Conservation (phyloP, 768 basidiomycete genomes). For the Boletus edulis region DNA sequence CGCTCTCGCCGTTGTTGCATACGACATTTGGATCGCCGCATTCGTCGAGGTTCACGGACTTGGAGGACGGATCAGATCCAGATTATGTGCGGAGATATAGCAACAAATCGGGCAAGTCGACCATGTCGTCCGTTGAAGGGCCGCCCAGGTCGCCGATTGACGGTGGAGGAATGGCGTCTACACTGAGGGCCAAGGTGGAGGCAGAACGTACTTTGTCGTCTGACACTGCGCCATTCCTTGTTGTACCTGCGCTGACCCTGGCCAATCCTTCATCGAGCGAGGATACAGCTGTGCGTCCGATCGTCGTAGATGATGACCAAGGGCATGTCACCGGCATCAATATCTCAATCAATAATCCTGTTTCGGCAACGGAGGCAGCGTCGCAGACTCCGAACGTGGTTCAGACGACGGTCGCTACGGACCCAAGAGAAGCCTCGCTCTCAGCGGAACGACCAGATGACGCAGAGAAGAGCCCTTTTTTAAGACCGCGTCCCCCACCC, state of each 20-base stretch:
- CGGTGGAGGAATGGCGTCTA: conserved; percentile 17
- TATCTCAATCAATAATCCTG: background rate
- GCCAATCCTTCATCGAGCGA: background rate
- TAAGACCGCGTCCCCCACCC: conserved; percentile 26
- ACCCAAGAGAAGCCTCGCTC: conserved; percentile 9
- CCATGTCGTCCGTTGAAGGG: conserved; percentile 14
- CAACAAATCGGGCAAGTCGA: conserved; percentile 15
- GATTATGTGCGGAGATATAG: conserved; percentile 17
- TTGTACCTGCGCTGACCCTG: background rate
- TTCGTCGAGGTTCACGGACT: conserved; percentile 30
- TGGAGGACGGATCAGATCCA: conserved; percentile 28
- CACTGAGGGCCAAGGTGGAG: conserved; percentile 16
- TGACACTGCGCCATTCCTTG: background rate
- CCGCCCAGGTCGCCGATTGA: conserved; percentile 10
- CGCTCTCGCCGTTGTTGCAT: conserved; percentile 39
- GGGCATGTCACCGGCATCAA: conserved; percentile 4
- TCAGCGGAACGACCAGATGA: conserved; percentile 3
- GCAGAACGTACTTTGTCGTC: conserved; percentile 1
- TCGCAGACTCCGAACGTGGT: conserved; percentile 12
- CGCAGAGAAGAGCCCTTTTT: conserved; percentile 18
- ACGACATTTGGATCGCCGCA: conserved; percentile 41
- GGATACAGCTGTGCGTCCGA: conserved; percentile 3
- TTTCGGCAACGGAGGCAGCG: conserved; percentile 11
- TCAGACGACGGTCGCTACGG: conserved; percentile 14
- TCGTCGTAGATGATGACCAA: conserved; percentile 19